phyloP scores from a whole-genome alignment of 177 flowering plant species.

The Tripterygium wilfordii region DNA sequence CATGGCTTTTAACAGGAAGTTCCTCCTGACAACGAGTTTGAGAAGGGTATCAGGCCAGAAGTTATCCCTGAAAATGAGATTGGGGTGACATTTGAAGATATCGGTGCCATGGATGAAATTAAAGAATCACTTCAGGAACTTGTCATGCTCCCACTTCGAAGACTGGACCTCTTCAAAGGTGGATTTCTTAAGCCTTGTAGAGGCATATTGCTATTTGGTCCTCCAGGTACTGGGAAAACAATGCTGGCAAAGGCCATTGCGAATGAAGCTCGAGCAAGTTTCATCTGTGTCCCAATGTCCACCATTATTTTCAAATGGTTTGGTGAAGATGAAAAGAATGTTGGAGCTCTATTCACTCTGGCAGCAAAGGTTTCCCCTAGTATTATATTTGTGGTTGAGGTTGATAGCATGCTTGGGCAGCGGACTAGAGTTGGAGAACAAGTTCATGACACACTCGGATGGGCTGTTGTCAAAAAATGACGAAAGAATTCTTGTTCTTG shows the following conservation, averaged over 20 bases:
- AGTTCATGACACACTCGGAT: conserved; percentile 59
- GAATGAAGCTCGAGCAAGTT: conserved; percentile 58
- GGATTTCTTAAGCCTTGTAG: conserved; percentile 52
- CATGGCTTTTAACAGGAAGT: conserved; percentile 24
- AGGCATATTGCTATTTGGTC: conserved; percentile 49
- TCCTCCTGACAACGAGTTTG: conserved; percentile 50
- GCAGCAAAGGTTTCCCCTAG: conserved; percentile 58
- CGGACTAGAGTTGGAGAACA: conserved; percentile 54
- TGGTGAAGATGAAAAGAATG: conserved; percentile 56
- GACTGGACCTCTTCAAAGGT: conserved; percentile 54
- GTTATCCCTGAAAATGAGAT: conserved; percentile 52
- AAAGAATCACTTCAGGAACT: conserved; percentile 54
- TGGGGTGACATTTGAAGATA: conserved; percentile 53
- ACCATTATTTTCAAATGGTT: conserved; percentile 58
- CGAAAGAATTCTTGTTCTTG: conserved; percentile 50
- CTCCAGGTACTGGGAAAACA: conserved; percentile 59
- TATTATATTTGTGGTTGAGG: conserved; percentile 52
- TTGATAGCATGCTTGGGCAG: conserved; percentile 60
- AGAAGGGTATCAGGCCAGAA: conserved; percentile 53
- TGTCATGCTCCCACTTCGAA: conserved; percentile 52
- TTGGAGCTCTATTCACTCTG: conserved; percentile 44
- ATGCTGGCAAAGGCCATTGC: conserved; percentile 61
- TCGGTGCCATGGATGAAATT: conserved; percentile 44
- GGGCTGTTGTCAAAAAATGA: conserved; percentile 41
- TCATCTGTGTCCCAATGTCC: conserved; percentile 56